Conservation (phyloP, 2,329 filamentous ascomycete genomes). For the Aspergillus sojae region DNA sequence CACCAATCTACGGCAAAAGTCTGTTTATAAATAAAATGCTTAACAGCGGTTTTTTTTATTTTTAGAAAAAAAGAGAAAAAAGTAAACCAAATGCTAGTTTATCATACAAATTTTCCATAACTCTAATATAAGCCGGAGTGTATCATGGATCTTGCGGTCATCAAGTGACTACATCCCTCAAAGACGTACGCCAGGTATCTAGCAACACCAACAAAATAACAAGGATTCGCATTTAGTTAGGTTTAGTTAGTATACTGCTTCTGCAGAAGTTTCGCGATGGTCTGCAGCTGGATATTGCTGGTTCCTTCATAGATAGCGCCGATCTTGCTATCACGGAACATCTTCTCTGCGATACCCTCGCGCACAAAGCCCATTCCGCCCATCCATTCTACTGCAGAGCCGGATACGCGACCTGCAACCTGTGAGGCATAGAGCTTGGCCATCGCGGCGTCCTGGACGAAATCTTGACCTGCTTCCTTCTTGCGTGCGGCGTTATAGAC, state of each 20-base stretch:
- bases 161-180: background rate
- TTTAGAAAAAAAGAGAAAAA: no score
- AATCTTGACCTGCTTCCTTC: slow-evolving; percentile 96
- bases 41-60: background rate
- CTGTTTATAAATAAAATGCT: background rate
- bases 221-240: background rate
- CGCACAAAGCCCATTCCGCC: slow-evolving; percentile 98
- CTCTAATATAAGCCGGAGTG: background rate
- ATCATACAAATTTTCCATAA: background rate
- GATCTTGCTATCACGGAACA: slow-evolving; percentile 97
- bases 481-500: slow-evolving; percentile 96
- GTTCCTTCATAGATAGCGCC: slow-evolving; percentile 93
- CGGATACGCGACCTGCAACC: slow-evolving; percentile 83
- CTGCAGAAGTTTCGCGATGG: slow-evolving; percentile 71
- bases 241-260: slow-evolving; percentile 61
- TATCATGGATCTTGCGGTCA: background rate
- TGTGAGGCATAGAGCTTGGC: slow-evolving; percentile 94
- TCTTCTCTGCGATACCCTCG: slow-evolving; percentile 97
- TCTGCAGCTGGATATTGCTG: slow-evolving; percentile 69
- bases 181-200: background rate
- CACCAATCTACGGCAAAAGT: background rate
- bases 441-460: slow-evolving; percentile 96
- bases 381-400: slow-evolving; percentile 97
- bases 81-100: background rate
- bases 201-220: background rate